Conservation (phyloP, 2,329 filamentous ascomycete genomes). For the Geosmithia putterillii region DNA sequence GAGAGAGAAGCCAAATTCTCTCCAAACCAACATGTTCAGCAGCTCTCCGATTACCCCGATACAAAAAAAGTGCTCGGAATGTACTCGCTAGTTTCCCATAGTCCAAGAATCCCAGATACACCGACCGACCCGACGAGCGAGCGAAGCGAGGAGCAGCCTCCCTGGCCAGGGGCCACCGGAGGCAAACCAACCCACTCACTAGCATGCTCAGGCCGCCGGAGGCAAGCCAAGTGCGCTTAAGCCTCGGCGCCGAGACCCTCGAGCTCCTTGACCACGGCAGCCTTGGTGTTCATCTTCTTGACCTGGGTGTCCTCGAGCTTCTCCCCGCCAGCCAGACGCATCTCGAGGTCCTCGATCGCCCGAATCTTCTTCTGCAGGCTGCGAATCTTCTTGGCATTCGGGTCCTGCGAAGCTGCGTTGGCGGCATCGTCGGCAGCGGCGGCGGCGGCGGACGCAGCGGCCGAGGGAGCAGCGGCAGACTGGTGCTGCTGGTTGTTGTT, state of each 20-base stretch:
- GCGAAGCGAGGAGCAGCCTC: too few species aligned
- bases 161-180: too few species aligned
- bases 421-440: constrained; percentile 23
- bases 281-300: constrained; percentile 93
- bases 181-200: neutral
- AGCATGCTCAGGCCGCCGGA: too few species aligned
- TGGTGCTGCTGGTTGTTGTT: constrained; percentile 31
- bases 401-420: constrained; percentile 43
- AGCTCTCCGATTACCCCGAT: too few species aligned
- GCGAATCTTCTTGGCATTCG: constrained; percentile 89
- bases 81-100: neutral
- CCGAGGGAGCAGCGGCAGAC: constrained; percentile 10
- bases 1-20: too few species aligned
- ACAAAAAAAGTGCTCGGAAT: too few species aligned
- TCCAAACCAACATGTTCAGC: too few species aligned
- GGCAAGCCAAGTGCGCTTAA: too few species aligned
- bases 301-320: constrained; percentile 97
- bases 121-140: too few species aligned
- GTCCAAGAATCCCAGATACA: too few species aligned
- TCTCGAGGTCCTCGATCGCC: constrained; percentile 95
- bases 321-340: constrained; percentile 87
- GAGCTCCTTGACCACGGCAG: constrained; percentile 72
- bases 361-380: constrained; percentile 94
- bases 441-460: constrained; percentile 12
- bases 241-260: constrained; percentile 36